A percentile compares a stretch with the other conserved stretches of the same genome.
These are phyloP conservation scores for Curvularia sp. DNA, from an alignment of 2,329 filamentous ascomycete species.

Conservation along the genomic window DNA sequence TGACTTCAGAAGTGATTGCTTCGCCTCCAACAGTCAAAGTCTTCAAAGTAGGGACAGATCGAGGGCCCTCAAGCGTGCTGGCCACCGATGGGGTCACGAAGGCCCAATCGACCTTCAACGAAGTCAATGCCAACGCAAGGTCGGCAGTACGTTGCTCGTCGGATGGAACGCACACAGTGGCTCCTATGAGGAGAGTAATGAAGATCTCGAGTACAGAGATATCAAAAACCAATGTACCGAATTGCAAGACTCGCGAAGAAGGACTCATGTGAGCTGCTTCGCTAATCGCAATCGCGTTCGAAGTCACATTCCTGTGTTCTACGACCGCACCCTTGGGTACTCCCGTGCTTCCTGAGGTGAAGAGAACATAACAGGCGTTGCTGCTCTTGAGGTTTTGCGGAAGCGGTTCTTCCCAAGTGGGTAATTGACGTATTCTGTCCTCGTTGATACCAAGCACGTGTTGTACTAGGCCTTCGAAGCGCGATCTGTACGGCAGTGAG, in stretches of 20 bases:
- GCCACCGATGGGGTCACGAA: constrained; percentile 46
- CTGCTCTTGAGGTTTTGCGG: constrained; percentile 26
- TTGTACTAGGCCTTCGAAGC: constrained; percentile 26
- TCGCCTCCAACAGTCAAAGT: constrained; percentile 44
- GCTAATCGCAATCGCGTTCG: constrained; percentile 39
- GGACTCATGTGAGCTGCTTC: constrained; percentile 37
- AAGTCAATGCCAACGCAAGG: constrained; percentile 48
- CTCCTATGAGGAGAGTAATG: constrained; percentile 40
- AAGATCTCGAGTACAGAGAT: constrained; percentile 46
- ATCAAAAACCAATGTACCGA: constrained; percentile 47
- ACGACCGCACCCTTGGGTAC: constrained; percentile 43
- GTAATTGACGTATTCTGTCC: constrained; percentile 24
- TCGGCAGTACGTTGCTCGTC: constrained; percentile 54
- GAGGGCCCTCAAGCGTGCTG: constrained; percentile 44
- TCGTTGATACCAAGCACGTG: constrained; percentile 32
- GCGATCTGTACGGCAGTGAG: constrained; percentile 31
- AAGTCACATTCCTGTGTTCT: constrained; percentile 38
- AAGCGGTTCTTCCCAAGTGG: constrained; percentile 13
- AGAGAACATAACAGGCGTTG: constrained; percentile 40
- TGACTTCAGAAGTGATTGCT: constrained; percentile 34
- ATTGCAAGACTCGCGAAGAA: constrained; percentile 45
- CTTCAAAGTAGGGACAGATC: constrained; percentile 49
- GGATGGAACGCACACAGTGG: constrained; percentile 45
- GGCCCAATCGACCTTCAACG: constrained; percentile 39
- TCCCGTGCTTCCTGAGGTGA: constrained; percentile 46